phyloP scores from a whole-genome alignment of 805 yeast genomes.

The Alloascoidea africana region DNA sequence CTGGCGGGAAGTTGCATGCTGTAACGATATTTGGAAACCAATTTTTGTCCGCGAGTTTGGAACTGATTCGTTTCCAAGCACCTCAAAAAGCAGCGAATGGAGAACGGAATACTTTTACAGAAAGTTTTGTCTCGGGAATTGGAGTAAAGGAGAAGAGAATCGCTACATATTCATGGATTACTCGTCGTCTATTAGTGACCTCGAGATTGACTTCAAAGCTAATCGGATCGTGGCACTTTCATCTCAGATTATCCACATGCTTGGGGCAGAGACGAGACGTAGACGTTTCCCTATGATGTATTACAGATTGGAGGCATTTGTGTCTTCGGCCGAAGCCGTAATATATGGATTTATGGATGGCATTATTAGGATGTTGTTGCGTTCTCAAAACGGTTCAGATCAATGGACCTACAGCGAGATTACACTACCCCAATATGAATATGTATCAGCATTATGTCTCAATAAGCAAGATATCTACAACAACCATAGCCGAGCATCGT shows the following conservation, averaged over 20 bases:
- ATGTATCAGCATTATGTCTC: background rate
- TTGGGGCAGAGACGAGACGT: no score
- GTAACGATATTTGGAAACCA: background rate
- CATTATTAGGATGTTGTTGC: background rate
- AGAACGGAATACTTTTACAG: background rate
- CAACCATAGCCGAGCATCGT: background rate
- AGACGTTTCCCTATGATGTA: no score
- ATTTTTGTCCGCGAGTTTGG: background rate
- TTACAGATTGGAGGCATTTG: background rate
- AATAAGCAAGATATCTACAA: background rate
- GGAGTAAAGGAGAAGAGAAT: background rate
- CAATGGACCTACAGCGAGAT: background rate
- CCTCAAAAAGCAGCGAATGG: background rate
- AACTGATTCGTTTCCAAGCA: background rate
- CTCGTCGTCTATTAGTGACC: background rate
- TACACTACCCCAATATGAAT: background rate
- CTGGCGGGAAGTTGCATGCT: background rate
- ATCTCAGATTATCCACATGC: background rate
- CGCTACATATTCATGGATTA: background rate
- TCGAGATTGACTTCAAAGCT: background rate
- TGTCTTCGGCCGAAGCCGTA: background rate
- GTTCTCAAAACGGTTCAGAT: background rate
- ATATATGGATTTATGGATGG: background rate
- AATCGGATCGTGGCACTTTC: background rate
- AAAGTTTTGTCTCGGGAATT: background rate